Base-by-base conservation (phyloP, 2,329 filamentous ascomycete species). In the Corinectria fuckeliana region DNA sequence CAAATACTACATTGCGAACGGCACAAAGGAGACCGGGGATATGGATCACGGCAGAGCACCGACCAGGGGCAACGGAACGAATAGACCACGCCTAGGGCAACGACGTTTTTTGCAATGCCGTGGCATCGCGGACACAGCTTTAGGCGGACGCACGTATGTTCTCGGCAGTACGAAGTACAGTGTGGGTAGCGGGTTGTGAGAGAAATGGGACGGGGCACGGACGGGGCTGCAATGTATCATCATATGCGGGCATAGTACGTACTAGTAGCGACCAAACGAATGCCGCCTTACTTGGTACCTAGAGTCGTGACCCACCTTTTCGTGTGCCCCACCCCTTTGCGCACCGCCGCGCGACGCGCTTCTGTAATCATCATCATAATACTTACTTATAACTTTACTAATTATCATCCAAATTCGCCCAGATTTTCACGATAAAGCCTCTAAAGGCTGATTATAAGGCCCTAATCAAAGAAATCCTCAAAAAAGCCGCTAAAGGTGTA, bases 101-200 rank as follows among this genome's bases (percentile, higher is more conserved):
- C 41, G 49, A 9, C 41, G 48, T 41, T 58, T 54, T 54, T 23
- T 50, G 38, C 50, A 54, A 59, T 59, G 56, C 56, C 56, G 56
- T 59, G 56, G 56, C 56, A 59, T 59, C 50, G 56, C 32, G 48
- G 48, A 51, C 55, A 20, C 13, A 54, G 44, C 30, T 39, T 28
- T 36, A 38, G 44, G 44, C 56, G 36, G 44, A 44, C 36, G 56
- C 44, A 58, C 56, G 48, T 20, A 42, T 41, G 28, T 26, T 13
- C 34, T 20, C 32, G 32, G 32, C 32, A 20, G 41, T 41, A 25
- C 26, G 20, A 30, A 45, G 38, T 9, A 11, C 32, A n/a, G 23
- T 21, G 18, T n/a, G 41, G 48, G 48, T 42, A 11, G 30, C 20
- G 41, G 48, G 48, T 42, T n/a, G 30, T 28, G 34, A 14, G 36